phyloP scores from a whole-genome alignment of 768 basidiomycete species.

The Boletus reticuloceps region DNA sequence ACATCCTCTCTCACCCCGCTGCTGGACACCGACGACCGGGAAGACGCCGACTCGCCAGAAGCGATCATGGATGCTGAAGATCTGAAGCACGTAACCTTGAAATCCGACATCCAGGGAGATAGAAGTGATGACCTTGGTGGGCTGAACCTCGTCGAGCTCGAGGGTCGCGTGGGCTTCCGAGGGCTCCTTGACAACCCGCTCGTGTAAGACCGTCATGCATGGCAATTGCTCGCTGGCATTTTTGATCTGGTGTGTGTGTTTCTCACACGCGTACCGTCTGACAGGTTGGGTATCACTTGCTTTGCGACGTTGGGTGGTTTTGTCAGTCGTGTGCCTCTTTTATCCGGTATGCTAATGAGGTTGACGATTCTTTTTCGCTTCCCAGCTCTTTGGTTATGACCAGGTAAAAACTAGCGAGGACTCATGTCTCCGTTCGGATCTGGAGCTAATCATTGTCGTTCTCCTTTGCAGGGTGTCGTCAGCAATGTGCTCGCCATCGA shows the following conservation, averaged over 20 bases:
- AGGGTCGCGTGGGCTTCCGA: slow-evolving; percentile 23
- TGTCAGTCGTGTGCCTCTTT: slow-evolving; percentile 16
- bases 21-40: slow-evolving; percentile 1
- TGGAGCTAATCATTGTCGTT: not conserved
- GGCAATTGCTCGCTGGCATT: not conserved
- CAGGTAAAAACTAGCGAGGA: slow-evolving; percentile 13
- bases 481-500: slow-evolving; percentile 33
- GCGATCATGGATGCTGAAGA: slow-evolving; percentile 11
- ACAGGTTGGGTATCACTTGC: slow-evolving; percentile 30
- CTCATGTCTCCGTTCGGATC: not conserved
- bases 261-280: not conserved
- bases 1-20: slow-evolving; percentile 17
- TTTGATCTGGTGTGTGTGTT: not conserved
- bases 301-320: slow-evolving; percentile 34
- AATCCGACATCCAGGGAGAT: not conserved
- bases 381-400: slow-evolving; percentile 32
- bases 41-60: not conserved
- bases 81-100: not conserved
- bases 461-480: slow-evolving; percentile 26
- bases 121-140: slow-evolving; percentile 1
- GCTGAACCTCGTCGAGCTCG: slow-evolving; percentile 13
- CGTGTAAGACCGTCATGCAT: slow-evolving; percentile 18
- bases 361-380: not conserved
- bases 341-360: not conserved
- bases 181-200: slow-evolving; percentile 29